Base-by-base conservation (phyloP, 1,284 basidiomycete genomes). In the Ganoderma sinense region DNA sequence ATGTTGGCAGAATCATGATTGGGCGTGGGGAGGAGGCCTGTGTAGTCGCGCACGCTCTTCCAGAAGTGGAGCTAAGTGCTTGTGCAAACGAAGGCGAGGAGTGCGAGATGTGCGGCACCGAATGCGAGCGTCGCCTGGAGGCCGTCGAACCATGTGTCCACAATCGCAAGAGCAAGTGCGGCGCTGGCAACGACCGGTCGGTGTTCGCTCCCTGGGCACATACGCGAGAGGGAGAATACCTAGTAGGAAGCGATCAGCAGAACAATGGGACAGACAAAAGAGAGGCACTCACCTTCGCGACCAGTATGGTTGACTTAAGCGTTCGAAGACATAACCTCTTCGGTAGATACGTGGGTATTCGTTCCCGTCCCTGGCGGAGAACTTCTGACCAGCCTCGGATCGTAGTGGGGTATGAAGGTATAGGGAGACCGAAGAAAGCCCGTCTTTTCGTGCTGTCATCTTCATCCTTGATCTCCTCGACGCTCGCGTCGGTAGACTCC, bases 71-170 rank as follows among this genome's bases (percentile, higher is more conserved):
- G 68, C 39, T 62, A 29, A 8, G 67, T 69, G 18, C 64, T 55
- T 61, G 71, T 74, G 23, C 71, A 73, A 13, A 71, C 75, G 29
- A 76, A 65, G 60, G 72, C 62, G 13, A 80, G 64, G 14, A 82
- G 69, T 40, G 74, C 77, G 13, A 84, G 56, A 77, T 88, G 87
- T 13, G 83, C 72, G 13, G 78, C 51, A 0, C 80, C 84, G 31
- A 88, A 77, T 43, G 82, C 70, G 4, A 83, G 61, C 2, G 84
- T 84, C 18, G 81, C 73, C 68, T 73, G 72, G 16, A 85, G 64
- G 6, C 77, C 77, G 58, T 86, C 87, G 36, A 85, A 81, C 73
- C 84, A 80, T 8, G 84, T 86, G 78, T 88, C 87, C 64, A 80
- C 67, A 43, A 87, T 72, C 1, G 86, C 87, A 2, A 83, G 80